Evolutionary conservation across 495 filamentous ascomycete genomes (phyloP).

Genomic region (Friedmanniomyces endolithicus): DNA sequence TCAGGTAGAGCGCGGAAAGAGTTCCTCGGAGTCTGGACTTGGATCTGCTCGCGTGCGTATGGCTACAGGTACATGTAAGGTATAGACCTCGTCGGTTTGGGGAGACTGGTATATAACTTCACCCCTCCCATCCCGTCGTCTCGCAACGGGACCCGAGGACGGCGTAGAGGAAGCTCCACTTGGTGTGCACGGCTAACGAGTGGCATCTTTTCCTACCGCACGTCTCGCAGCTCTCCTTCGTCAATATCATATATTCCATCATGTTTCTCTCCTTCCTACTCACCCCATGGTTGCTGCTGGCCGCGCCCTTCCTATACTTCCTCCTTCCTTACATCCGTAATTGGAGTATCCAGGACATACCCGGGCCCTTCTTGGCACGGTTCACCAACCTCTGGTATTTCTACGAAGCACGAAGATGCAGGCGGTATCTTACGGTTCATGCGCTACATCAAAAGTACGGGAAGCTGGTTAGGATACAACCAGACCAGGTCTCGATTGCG

Average conservation of each 20-base stretch:
- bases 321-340: conserved; percentile 59
- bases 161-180: no score
- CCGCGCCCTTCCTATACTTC: conserved; percentile 47
- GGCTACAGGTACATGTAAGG: no score
- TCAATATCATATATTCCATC: background rate
- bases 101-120: background rate
- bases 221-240: background rate
- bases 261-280: conserved; percentile 40
- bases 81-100: no score
- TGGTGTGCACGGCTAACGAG: background rate
- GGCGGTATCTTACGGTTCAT: conserved; percentile 56
- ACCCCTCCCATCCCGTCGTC: background rate
- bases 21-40: no score
- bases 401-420: conserved; percentile 51
- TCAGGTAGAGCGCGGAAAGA: no score
- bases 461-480: conserved; percentile 47
- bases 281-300: conserved; percentile 46
- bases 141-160: no score
- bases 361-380: conserved; percentile 53
- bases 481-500: conserved; percentile 47
- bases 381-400: conserved; percentile 74
- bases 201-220: background rate
- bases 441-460: conserved; percentile 59
- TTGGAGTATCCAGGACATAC: conserved; percentile 50
- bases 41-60: no score